These are phyloP conservation scores for Lippia alba DNA, from an alignment of 305 asterid species.

Conservation along the genomic window DNA sequence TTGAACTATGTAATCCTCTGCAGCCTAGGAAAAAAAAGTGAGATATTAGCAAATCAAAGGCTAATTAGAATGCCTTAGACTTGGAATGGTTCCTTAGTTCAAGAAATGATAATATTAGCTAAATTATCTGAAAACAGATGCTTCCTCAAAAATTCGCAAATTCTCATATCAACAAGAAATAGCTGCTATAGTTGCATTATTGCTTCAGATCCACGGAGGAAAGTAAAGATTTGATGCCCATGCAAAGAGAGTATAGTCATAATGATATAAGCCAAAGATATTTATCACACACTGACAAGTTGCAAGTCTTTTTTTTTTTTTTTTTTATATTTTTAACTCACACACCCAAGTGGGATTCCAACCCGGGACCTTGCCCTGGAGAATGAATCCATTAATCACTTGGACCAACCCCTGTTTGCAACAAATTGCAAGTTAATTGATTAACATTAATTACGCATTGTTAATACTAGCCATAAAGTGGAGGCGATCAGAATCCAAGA, in stretches of 20 bases:
- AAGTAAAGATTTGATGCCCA: neutral
- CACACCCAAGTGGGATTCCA: too few species aligned
- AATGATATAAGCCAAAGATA: slow-evolving; percentile 5
- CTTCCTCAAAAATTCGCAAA: neutral
- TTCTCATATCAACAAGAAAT: neutral
- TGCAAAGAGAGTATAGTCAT: neutral
- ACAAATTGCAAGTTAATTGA: slow-evolving; percentile 8
- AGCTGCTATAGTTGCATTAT: slow-evolving; percentile 5
- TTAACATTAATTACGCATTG: neutral
- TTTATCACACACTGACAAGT: neutral
- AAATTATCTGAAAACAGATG: slow-evolving; percentile 7
- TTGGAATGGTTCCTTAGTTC: slow-evolving; percentile 6
- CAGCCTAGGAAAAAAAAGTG: slow-evolving; percentile 59
- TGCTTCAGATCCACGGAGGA: slow-evolving; percentile 8
- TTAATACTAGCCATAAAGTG: slow-evolving; percentile 17
- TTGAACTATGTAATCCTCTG: slow-evolving; percentile 79
- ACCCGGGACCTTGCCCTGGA: too few species aligned
- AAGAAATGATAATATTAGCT: neutral
- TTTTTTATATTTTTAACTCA: too few species aligned
- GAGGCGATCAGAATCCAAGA: slow-evolving; percentile 2
- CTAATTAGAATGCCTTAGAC: slow-evolving; percentile 2
- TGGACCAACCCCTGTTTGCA: too few species aligned
- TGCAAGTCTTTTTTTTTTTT: too few species aligned
- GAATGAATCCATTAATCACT: too few species aligned
- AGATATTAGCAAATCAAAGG: slow-evolving; percentile 19